These are phyloP conservation scores for Cucurbita ficifolia DNA, from an alignment of 306 rosid genomes.

Conservation along the genomic window DNA sequence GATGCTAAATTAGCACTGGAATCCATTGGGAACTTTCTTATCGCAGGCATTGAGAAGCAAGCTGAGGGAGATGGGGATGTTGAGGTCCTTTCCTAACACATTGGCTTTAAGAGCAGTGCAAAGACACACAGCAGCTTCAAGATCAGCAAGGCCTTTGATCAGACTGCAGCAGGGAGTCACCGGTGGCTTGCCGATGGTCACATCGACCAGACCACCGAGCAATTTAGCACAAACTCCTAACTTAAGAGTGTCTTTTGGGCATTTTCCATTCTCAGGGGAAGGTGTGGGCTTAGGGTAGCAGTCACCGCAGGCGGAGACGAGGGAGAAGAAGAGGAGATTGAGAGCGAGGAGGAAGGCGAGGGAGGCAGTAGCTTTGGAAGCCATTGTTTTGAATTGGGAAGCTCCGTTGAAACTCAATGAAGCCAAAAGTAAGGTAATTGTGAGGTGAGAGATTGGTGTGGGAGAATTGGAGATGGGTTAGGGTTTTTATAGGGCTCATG, in stretches of 20 bases:
- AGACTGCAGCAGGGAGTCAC: neutral
- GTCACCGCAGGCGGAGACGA: neutral
- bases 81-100: neutral
- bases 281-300: too few species aligned
- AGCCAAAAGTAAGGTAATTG: neutral
- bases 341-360: neutral
- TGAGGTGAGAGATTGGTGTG: neutral
- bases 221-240: neutral
- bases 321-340: neutral
- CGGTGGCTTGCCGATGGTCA: neutral
- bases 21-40: neutral
- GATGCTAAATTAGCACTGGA: neutral
- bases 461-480: neutral
- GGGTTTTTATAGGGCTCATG: neutral
- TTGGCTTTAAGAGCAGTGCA: neutral
- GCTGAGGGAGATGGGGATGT: neutral
- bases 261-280: neutral
- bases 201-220: neutral
- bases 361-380: constrained; percentile 7
- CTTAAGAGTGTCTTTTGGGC: neutral
- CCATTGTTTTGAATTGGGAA: neutral
- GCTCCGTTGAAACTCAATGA: neutral
- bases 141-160: neutral
- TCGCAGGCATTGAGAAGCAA: neutral
- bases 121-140: neutral